Percentiles rank a stretch among this genome's conserved stretches.
Evolutionary conservation across 2,329 filamentous ascomycete species (phyloP).

Genomic region (Trichoderma cornu-damae): DNA sequence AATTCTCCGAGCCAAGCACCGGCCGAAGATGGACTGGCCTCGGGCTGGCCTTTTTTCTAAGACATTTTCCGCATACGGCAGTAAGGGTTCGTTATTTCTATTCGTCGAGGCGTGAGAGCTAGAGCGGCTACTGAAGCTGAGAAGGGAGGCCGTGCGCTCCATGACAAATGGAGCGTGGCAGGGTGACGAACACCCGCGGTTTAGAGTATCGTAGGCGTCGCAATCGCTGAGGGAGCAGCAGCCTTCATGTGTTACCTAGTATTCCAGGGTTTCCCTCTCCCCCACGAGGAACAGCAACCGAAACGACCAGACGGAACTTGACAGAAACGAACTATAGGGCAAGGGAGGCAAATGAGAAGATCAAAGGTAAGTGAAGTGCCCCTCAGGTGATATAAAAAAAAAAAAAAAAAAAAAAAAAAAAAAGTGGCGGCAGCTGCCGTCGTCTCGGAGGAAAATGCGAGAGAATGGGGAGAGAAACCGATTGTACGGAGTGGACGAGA

Average conservation of each 20-base stretch:
- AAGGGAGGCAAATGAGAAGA: background rate
- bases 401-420: too few species aligned
- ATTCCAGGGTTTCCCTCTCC: background rate
- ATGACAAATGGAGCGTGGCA: slow-evolving; percentile 21
- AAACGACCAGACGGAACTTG: background rate
- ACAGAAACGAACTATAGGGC: background rate
- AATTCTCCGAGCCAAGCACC: slow-evolving; percentile 49
- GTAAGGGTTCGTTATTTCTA: slow-evolving; percentile 31
- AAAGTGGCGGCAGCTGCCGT: background rate
- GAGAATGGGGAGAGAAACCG: background rate
- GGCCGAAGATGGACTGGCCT: slow-evolving; percentile 44
- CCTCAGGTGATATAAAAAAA: background rate
- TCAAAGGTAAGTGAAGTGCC: background rate
- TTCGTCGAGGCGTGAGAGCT: slow-evolving; percentile 30
- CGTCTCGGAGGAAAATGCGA: background rate
- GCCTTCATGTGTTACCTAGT: background rate
- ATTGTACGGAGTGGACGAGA: background rate
- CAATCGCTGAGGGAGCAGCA: background rate
- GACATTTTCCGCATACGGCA: slow-evolving; percentile 32
- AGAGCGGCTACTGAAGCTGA: slow-evolving; percentile 34
- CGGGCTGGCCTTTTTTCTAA: slow-evolving; percentile 37
- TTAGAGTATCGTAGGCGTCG: background rate
- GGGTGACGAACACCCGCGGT: slow-evolving; percentile 8
- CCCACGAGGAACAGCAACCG: background rate
- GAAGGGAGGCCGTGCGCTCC: slow-evolving; percentile 30